A percentile compares a stretch with the other conserved stretches of the same genome.
These are phyloP conservation scores for Phytophthora pseudosyringae DNA, from an alignment of 352 stramenopile genomes.

Conservation along the genomic window DNA sequence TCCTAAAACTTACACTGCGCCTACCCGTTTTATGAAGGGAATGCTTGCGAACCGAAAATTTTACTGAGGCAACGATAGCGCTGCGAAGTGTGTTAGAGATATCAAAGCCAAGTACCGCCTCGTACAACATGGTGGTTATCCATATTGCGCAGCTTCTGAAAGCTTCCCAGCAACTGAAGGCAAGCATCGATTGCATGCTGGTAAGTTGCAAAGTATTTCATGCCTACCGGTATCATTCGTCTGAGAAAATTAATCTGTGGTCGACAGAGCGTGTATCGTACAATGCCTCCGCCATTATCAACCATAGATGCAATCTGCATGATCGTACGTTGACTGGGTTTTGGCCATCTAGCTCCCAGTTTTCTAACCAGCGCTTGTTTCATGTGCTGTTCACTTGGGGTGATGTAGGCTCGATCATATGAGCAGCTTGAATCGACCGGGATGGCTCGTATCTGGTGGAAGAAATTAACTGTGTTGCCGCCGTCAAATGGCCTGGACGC, in stretches of 20 bases:
- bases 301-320: slow-evolving; percentile 44
- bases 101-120: slow-evolving; percentile 25
- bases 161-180: slow-evolving; percentile 33
- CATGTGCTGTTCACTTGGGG: background rate
- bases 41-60: slow-evolving; percentile 51
- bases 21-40: slow-evolving; percentile 30
- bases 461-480: slow-evolving; percentile 24
- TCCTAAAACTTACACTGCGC: background rate
- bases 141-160: slow-evolving; percentile 53
- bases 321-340: slow-evolving; percentile 41
- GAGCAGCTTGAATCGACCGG: slow-evolving; percentile 27
- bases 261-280: slow-evolving; percentile 45
- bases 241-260: background rate
- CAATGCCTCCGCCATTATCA: slow-evolving; percentile 58
- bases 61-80: slow-evolving; percentile 47
- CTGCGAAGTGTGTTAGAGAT: slow-evolving; percentile 55
- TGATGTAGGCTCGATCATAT: slow-evolving; percentile 43
- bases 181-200: slow-evolving; percentile 47
- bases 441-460: slow-evolving; percentile 46
- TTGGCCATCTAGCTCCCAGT: background rate
- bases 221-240: background rate
- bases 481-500: background rate
- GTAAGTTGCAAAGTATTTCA: slow-evolving; percentile 16
- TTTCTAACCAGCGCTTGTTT: background rate
- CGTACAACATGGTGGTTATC: slow-evolving; percentile 44